Percentiles rank a stretch among this genome's conserved stretches.
Evolutionary conservation across 306 rosid genomes (phyloP).

Genomic region (Quercus berberidifolia): DNA sequence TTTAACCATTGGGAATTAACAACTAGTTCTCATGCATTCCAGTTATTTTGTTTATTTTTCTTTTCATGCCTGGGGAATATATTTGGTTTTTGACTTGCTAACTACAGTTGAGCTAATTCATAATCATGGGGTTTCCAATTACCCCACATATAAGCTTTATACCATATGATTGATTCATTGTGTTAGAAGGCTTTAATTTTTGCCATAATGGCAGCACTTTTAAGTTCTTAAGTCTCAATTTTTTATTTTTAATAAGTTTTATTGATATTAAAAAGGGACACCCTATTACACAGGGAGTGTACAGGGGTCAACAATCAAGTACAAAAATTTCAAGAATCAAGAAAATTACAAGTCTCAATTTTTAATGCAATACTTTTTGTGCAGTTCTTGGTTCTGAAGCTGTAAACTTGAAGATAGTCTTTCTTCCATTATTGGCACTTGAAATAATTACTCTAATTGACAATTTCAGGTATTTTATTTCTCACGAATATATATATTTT

Average conservation of each 20-base stretch:
- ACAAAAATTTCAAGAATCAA: too few species aligned
- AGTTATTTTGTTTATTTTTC: background rate
- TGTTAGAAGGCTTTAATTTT: background rate
- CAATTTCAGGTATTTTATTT: conserved; percentile 83
- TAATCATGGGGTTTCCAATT: background rate
- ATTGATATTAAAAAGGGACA: too few species aligned
- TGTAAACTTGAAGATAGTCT: conserved; percentile 79
- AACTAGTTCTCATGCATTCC: conserved; percentile 5
- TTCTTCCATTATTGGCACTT: conserved; percentile 88
- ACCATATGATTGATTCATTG: conserved; percentile 7
- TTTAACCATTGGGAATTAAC: conserved; percentile 2
- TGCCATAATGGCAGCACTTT: background rate
- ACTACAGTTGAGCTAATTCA: background rate
- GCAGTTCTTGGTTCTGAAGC: conserved; percentile 72
- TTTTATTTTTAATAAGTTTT: too few species aligned
- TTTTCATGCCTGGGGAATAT: background rate
- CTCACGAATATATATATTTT: background rate
- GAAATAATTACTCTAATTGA: conserved; percentile 76
- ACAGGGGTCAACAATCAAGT: too few species aligned
- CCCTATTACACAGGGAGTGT: too few species aligned
- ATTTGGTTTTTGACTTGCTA: background rate
- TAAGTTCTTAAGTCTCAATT: conserved; percentile 14
- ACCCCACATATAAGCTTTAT: background rate
- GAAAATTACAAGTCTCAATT: too few species aligned
- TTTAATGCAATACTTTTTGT: conserved; percentile 25